These are phyloP conservation scores for Suillus placidus DNA, from an alignment of 768 basidiomycete genomes.

Conservation along the genomic window DNA sequence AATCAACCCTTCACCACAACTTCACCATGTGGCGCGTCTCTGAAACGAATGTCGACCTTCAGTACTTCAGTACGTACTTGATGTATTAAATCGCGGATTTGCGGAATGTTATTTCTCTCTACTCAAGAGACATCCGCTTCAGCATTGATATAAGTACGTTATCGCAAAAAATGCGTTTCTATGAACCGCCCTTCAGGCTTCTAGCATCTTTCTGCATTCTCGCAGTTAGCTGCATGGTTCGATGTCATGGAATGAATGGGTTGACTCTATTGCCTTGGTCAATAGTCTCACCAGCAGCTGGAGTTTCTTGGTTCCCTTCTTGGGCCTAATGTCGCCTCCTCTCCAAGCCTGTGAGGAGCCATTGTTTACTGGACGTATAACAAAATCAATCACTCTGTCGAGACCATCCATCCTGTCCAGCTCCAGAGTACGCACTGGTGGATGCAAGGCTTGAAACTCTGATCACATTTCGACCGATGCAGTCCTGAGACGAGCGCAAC, in stretches of 20 bases:
- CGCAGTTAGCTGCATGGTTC: not conserved
- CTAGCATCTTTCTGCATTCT: not conserved
- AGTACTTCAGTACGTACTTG: no score
- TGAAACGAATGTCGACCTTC: not conserved
- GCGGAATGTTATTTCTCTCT: not conserved
- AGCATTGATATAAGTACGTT: not conserved
- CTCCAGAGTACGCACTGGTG: no score
- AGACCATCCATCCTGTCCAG: no score
- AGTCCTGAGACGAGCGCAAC: no score
- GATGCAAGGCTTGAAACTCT: no score
- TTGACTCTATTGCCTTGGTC: not conserved
- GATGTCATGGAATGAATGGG: not conserved
- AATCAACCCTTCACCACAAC: not conserved
- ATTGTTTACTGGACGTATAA: no score
- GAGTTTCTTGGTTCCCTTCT: not conserved
- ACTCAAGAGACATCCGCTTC: not conserved
- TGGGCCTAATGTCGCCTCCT: no score
- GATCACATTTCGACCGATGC: no score
- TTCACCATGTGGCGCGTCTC: not conserved
- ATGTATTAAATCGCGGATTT: not conserved
- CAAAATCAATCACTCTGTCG: no score
- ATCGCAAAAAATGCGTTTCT: not conserved
- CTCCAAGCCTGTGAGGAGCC: no score
- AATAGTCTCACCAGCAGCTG: not conserved
- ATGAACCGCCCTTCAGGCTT: not conserved